Percentiles rank a stretch among this genome's conserved stretches.
These are phyloP conservation scores for Mucor irregularis DNA, from an alignment of 371 early-diverging fungal species.

Conservation along the genomic window DNA sequence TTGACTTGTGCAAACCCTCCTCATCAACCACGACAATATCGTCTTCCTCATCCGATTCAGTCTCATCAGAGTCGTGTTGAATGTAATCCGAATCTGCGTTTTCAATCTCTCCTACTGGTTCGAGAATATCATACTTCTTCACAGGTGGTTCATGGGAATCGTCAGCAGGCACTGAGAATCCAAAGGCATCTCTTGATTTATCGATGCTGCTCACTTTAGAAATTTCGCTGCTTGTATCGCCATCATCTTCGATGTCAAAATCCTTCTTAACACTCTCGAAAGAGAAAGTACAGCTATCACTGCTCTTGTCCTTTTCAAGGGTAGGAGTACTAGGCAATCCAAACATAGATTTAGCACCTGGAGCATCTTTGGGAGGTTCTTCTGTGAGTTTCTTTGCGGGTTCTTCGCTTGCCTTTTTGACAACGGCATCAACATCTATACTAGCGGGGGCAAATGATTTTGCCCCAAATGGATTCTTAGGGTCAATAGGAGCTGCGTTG, in stretches of 20 bases:
- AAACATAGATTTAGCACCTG: too few relatives aligned
- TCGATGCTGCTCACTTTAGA: neutral
- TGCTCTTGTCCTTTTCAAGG: too few relatives aligned
- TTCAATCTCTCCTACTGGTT: neutral
- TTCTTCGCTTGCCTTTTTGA: too few relatives aligned
- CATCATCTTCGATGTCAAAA: neutral
- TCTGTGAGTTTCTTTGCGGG: too few relatives aligned
- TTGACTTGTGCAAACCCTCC: too few relatives aligned
- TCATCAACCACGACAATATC: neutral
- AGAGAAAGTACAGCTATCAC: constrained; percentile 1
- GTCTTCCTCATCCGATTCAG: neutral
- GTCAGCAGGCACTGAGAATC: neutral
- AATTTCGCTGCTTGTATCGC: neutral
- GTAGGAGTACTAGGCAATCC: neutral
- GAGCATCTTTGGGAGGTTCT: too few relatives aligned
- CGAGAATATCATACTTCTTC: too few relatives aligned
- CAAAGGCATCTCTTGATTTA: neutral
- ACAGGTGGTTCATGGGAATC: neutral
- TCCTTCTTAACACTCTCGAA: constrained; percentile 1
- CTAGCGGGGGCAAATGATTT: neutral
- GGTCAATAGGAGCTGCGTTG: too few relatives aligned
- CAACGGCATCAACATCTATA: too few relatives aligned
- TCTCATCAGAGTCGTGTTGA: neutral
- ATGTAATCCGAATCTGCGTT: too few relatives aligned
- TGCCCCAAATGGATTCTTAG: neutral